Base-by-base conservation (phyloP, 2,329 filamentous ascomycete species). In the Atkinsonella hypoxylon region DNA sequence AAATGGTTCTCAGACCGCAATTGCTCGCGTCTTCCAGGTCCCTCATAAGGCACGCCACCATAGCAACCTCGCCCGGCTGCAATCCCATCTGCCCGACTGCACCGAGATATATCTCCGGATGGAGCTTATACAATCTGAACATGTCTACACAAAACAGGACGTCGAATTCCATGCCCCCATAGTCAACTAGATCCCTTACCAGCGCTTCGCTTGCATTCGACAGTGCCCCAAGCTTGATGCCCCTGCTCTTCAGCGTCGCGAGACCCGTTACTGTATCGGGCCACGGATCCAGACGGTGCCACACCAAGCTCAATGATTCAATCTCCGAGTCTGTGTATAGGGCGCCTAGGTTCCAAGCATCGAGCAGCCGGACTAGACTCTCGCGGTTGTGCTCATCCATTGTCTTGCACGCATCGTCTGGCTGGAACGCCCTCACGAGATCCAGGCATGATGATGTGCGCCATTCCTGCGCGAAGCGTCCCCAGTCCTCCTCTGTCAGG, bases 81-180 rank as follows among this genome's bases (percentile, higher is more conserved):
- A 82, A 54, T 0, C 75, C 78, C 48, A 90, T 65, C 56, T 70
- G 72, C 51, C 71, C 65, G 2, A 74, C 84, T 0, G 83, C 86
- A 4, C 87, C 86, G 1, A 77, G 71, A 61, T 93, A 93, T 2
- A 83, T 81, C 48, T 64, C 70, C 8, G 78, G 76, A 53, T 78
- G 74, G 1, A 87, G 87, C 70, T 93, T 93, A 64, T 91, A 93
- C 0, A 79, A 80, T 43, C 73, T 69, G 61, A 90, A 91, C 55
- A 83, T 76, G 65, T 86, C 85, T 0, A 81, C 79, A 9, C 81
- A 86, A 53, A 84, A 70, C 39, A 89, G 58, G 49, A 73, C 67
- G 20, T 72, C 71, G 59, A 89, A 91, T 0, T 74, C 75, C 47
- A 90, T 72, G 4, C 66, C 64, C 1, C 77, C 82, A 57, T 79